Base-by-base conservation (phyloP, 1,284 basidiomycete species). In the Psilocybe mexicana region DNA sequence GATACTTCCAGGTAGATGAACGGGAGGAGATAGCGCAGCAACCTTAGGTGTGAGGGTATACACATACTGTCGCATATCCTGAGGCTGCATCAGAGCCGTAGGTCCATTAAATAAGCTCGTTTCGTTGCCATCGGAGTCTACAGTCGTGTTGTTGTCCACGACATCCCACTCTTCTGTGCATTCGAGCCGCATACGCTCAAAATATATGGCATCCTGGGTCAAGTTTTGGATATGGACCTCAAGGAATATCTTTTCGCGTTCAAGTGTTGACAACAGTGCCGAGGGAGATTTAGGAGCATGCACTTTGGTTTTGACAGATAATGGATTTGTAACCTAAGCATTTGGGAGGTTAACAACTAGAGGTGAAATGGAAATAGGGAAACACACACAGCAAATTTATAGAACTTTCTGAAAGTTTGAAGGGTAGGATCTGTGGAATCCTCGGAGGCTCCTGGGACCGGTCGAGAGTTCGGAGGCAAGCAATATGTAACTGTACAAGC, bases 241-340 rank as follows among this genome's bases (percentile, higher is more conserved):
- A 18, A 95, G 83, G 69, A 93, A 94, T 24, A 94, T 80, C 61
- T 92, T 91, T 50, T 90, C 86, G 43, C 91, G 80, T 64, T 91
- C 86, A 2, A 67, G 50, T 2, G 79, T 72, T 6, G 83, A 81
- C 11, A 93, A 74, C 3, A 85, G 62, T 0, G 91, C 87, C 25
- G 88, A 84, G 1, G 92, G 87, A 0, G 90, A 87, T 47, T 81
- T 84, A 0, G 90, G 82, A 0, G 77, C 69, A 68, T 95, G 90
- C 0, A 94, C 91, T 71, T 94, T 93, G 8, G 93, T 94, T 74
- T 94, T 94, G 61, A 95, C 93, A 0, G 91, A 91, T 5, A 96
- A 75, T 0, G 93, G 93, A 63, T 94, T 93, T 10, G 87, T 90
- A 8, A 93, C 91, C 92, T 94, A 64, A 12, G 50, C 10, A 2